Base-by-base conservation (phyloP, 2,329 filamentous ascomycete genomes). In the Pseudopyricularia javanii region DNA sequence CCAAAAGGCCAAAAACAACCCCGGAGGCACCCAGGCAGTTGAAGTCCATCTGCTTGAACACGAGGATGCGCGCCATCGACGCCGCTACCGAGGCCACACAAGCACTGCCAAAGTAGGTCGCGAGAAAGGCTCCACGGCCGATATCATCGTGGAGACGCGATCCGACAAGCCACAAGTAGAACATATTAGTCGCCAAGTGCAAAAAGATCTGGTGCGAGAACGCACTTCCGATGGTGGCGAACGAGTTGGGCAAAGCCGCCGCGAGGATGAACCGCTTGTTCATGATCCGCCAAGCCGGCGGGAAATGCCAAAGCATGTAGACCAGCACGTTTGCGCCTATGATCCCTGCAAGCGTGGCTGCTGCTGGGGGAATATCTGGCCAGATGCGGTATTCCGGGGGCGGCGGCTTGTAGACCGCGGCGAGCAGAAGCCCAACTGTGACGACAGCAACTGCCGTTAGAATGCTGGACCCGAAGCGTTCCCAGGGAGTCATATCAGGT, bases 231-330 rank as follows among this genome's bases (percentile, higher is more conserved):
- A 91, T 61, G 56, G 87, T 65, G 56, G 78, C 76, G 20, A 80
- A 54, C 4, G 85, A 75, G 56, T 75, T 75, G 8, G 86, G 85
- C 51, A 81, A 81, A 7, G 80, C 84, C 7, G 84, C 74, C 8
- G 82, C 70, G 34, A 83, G 65, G 40, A 86, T 70, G 67, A 88
- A 82, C 69, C 85, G 85, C 56, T 73, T 78, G 67, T 88, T 91
- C 58, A 89, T 67, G 15, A 80, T 51, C 12, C 69, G 66, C 83
- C 85, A 91, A 30, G 82, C 60, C 1, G 80, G 79, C 48, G 85
- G 84, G 11, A 81, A 58, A 58, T 75, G 76, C 83, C 85, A 89
- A 28, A 74, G 67, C 24, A 74, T 54, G 58, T 74, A 83, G 11
- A 84, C 69, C 37, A 72, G 57, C 7, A 75, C 54, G 63, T 90